Evolutionary conservation across 2,329 filamentous ascomycete species (phyloP), one percentile per base, ranked within the genome.

Genomic region (Fusarium anguioides): DNA sequence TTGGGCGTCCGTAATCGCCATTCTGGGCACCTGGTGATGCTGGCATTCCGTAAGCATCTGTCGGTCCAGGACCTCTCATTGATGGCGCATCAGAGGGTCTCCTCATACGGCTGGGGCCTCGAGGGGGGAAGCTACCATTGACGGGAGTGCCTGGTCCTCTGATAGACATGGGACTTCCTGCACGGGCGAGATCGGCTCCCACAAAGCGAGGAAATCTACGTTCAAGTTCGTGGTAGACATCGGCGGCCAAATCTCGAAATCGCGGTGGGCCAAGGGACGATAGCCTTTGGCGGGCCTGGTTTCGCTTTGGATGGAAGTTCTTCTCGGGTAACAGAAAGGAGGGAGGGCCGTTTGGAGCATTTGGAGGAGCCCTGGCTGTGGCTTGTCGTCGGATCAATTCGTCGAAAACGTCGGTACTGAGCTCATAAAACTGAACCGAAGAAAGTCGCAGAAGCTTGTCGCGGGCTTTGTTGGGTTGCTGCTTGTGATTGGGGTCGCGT

Each of bases 371-470:
- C 63, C 87, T 81, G 52, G 85, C 85, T 49, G 84, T 84, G 68
- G 91, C 87, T 78, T 98, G 94, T 67, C 96, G 89, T 60, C 96
- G 90, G 70, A 96, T 85, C 68, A 98, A 84, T 81, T 99, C 96
- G 79, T 99, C 96, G 80, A 92, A 98, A 37, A 99, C 95, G 80
- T 99, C 96, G 58, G 95, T 98, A 80, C 94, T 97, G 65, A 99
- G 86, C 81, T 99, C 96, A 79, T 97, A 93, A 78, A 99, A 98
- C 78, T 99, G 96, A 26, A 97, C 93, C 2, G 91, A 84, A 1
- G 94, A 97, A 49, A 99, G 86, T 60, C 95, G 89, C 61, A 97
- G 85, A 57, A 98, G 85, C 84, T 99, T 99, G 80, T 98, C 96
- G 74, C 94, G 90, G 55, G 96, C 96, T 79, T 94, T 91, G 80